Evolutionary conservation across 2,329 filamentous ascomycete genomes (phyloP), one percentile per base, ranked within the genome.

Genomic region (Cytospora schulzeri): DNA sequence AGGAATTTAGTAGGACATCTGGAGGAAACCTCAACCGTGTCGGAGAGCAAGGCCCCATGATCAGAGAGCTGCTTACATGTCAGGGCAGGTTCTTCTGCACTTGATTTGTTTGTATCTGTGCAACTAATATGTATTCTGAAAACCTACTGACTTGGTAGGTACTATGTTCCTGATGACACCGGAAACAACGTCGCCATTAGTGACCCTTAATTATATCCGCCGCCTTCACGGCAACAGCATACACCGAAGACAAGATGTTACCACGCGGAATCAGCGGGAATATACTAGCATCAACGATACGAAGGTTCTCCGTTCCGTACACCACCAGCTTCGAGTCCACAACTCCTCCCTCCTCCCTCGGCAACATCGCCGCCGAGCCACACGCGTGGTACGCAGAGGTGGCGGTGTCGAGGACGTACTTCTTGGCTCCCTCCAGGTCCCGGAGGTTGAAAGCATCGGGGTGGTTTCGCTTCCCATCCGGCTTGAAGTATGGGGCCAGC

Each of bases 331-430:
- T 69, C 11, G 76, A 65, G 56, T 78, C 74, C 1, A 82, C 78
- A 11, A 82, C 80, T 19, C 80, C 80, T 7, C 79, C 80, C 7
- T 76, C 71, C 50, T 75, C 75, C 22, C 72, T 68, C 2, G 77
- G 77, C 67, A 80, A 69, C 79, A 82, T 82, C 1, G 79, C 74
- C 17, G 73, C 70, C 6, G 78, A 76, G 12, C 79, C 77, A n/a
- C 71, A 73, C 1, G 73, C 71, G 66, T 81, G 79, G 55, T 76
- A 80, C 6, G 60, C 63, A 1, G 55, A 62, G 5, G 60, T 63
- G 12, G 62, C 69, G 14, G 66, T 70, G 52, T 68, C 66, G 28
- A 68, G 58, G 4, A 68, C 56, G 14, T 71, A 69, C 38, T 63
- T 65, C 53, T 69, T 76, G 14, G 75, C 69, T 5, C 59, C 65